These are phyloP conservation scores for Withania somnifera DNA, from an alignment of 305 asterid species.

Conservation along the genomic window DNA sequence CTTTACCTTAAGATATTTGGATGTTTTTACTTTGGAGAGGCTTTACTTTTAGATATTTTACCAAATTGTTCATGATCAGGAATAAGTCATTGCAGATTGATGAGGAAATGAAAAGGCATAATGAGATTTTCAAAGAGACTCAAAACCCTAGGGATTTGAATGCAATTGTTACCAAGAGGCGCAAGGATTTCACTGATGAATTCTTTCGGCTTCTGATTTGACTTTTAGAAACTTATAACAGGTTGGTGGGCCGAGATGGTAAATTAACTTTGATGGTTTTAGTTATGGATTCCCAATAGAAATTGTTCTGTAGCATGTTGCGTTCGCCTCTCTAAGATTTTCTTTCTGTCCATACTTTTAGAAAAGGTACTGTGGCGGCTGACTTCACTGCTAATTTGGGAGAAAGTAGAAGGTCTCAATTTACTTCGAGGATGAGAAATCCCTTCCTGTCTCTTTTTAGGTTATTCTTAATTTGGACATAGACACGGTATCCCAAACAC, in stretches of 20 bases:
- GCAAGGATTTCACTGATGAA: conserved; percentile 62
- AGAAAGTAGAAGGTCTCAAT: too few species aligned
- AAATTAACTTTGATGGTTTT: background rate
- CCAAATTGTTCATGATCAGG: conserved; percentile 9
- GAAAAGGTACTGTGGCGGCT: too few species aligned
- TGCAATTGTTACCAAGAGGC: conserved; percentile 62
- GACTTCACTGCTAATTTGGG: too few species aligned
- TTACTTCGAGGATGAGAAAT: too few species aligned
- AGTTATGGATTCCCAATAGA: too few species aligned
- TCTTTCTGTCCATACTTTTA: too few species aligned
- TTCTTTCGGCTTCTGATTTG: conserved; percentile 66
- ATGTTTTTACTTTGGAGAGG: background rate
- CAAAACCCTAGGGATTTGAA: conserved; percentile 59
- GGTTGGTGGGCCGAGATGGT: conserved; percentile 87
- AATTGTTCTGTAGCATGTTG: too few species aligned
- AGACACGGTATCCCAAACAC: too few species aligned
- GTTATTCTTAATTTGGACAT: too few species aligned
- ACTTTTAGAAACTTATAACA: conserved; percentile 47
- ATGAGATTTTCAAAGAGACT: conserved; percentile 53
- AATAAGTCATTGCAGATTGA: conserved; percentile 23
- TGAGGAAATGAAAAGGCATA: conserved; percentile 64
- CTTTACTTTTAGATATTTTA: conserved; percentile 5
- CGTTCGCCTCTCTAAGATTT: background rate
- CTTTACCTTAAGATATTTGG: background rate
- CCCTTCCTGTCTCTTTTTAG: too few species aligned